Evolutionary conservation across 495 filamentous ascomycete genomes (phyloP), one percentile per base, ranked within the genome.

Genomic region (Hypoxylon rickii): DNA sequence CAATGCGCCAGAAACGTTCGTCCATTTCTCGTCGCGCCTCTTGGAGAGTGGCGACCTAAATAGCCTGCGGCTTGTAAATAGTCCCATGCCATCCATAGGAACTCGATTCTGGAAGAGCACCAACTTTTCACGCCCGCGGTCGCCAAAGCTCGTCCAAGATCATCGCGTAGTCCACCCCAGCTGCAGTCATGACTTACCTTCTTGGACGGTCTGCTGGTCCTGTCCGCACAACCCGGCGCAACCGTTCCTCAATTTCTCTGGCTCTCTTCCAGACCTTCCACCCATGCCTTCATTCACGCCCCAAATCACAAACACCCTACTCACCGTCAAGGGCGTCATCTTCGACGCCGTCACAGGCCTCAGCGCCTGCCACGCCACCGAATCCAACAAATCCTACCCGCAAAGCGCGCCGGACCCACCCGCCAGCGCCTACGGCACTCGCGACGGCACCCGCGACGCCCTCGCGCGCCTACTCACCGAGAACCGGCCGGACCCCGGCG

Each of bases 131-230:
- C 51, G 58, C 18, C 58, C 58, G 3, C 58, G 58, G 11, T n/a
- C 38, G 31, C 58, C 58, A 2, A 58, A 44, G 20, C 36, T 61
- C 6, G 22, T 57, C 33, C 53, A 31, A 13, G 11, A 18, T 1
- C 53, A 57, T 26, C 53, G 53, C 38, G 21, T 22, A 21, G 43
- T 57, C 1, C 53, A 57, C 45, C 37, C 37, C 13, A 45, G 53
- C 29, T 57, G 44, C 45, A 45, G 50, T 44, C 53, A 57, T 21
- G 29, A 34, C 29, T 43, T 57, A 8, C 53, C 53, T 1, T 57
- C 53, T 11, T 57, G 53, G 53, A 45, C 50, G n/a, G 50, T 57
- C 53, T 57, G 53, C 45, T 57, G 53, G 53, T 57, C 53, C 10
- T 57, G 53, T 24, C 53, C 53, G 20, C 38, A 38, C 38, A 57